phyloP scores from a whole-genome alignment of 805 yeast species.

The Pichia deserticola region DNA sequence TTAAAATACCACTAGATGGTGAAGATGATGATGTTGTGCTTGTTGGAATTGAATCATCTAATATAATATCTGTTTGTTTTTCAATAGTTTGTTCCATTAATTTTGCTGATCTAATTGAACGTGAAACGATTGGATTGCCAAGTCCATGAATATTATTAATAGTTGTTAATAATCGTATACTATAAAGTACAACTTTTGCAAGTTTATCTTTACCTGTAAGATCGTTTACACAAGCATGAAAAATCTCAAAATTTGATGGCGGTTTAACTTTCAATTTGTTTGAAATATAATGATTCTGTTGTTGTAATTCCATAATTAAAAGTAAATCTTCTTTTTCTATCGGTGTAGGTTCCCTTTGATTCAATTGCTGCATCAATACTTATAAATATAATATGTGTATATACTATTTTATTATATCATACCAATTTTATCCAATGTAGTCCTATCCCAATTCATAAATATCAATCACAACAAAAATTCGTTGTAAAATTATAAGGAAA shows the following conservation, averaged over 20 bases:
- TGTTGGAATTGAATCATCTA: background rate
- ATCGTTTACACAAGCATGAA: constrained; percentile 31
- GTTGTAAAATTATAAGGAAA: too few relatives aligned
- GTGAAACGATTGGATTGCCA: constrained; percentile 1
- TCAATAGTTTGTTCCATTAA: background rate
- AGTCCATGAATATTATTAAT: constrained; percentile 23
- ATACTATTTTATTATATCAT: too few relatives aligned
- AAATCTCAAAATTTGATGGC: constrained; percentile 8
- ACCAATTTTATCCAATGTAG: too few relatives aligned
- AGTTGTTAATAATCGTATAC: constrained; percentile 42
- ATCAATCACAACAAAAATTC: too few relatives aligned
- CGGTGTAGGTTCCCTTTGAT: too few relatives aligned
- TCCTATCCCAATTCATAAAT: too few relatives aligned
- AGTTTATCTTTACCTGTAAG: constrained; percentile 66
- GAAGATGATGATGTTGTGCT: background rate
- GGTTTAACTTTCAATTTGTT: background rate
- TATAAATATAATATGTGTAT: too few relatives aligned
- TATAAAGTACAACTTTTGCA: constrained; percentile 57
- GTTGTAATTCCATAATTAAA: background rate
- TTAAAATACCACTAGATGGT: background rate
- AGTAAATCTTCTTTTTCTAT: too few relatives aligned
- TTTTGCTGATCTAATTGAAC: background rate
- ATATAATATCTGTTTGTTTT: background rate
- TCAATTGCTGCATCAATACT: too few relatives aligned
- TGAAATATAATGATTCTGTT: background rate